Evolutionary conservation across 192 early-diverging fungal genomes (phyloP).

Genomic region (Coemansia erecta): DNA sequence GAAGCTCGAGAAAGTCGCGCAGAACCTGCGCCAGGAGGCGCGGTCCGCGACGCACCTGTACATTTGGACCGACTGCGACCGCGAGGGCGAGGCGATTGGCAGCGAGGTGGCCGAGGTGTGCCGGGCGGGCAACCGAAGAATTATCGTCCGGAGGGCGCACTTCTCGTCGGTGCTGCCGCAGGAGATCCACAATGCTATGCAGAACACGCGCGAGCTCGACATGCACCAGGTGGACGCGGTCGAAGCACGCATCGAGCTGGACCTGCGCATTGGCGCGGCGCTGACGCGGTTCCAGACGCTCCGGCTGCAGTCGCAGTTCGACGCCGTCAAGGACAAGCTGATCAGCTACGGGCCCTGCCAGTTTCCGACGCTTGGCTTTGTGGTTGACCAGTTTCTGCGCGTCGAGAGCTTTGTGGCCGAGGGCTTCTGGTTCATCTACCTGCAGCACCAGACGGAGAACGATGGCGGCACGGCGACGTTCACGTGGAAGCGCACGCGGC

Average conservation of each 20-base stretch:
- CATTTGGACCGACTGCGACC: constrained; percentile 99
- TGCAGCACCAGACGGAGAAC: constrained; percentile 54
- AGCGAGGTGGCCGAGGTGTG: constrained; percentile 75
- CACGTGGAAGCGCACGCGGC: constrained; percentile 66
- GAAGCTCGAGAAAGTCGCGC: constrained; percentile 45
- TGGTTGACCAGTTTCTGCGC: constrained; percentile 81
- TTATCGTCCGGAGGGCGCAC: constrained; percentile 76
- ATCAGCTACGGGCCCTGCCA: constrained; percentile 95
- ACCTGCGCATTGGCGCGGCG: constrained; percentile 86
- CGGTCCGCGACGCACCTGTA: constrained; percentile 65
- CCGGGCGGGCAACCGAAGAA: constrained; percentile 56
- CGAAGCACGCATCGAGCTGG: constrained; percentile 79
- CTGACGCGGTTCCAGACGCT: constrained; percentile 93
- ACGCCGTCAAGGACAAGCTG: constrained; percentile 56
- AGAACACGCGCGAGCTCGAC: constrained; percentile 70
- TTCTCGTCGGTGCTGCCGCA: constrained; percentile 84
- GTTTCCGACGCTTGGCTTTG: constrained; percentile 94
- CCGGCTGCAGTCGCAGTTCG: constrained; percentile 58
- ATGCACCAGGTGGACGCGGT: constrained; percentile 75
- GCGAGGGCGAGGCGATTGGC: constrained; percentile 94
- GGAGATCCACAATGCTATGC: constrained; percentile 80
- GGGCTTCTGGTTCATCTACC: constrained; percentile 83
- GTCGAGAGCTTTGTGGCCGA: constrained; percentile 83
- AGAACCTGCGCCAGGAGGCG: constrained; percentile 67
- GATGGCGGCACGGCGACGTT: constrained; percentile 61